phyloP scores from a whole-genome alignment of 768 basidiomycete genomes.

The Cantharellus anzutake region DNA sequence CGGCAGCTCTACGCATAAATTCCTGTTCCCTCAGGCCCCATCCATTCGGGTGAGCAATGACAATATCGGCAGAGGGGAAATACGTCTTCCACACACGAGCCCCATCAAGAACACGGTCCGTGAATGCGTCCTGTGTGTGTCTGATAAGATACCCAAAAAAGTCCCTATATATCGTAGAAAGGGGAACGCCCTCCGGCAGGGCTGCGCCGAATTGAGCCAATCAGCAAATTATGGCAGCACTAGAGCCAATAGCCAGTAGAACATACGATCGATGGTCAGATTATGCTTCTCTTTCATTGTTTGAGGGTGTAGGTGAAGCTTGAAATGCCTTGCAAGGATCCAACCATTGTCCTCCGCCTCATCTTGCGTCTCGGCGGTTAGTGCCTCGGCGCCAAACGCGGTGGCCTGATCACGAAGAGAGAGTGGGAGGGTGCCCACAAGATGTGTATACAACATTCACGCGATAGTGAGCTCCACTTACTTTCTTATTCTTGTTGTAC shows the following conservation, averaged over 20 bases:
- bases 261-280: not conserved
- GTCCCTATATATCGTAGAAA: too few relatives aligned
- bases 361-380: too few relatives aligned
- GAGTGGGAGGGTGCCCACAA: too few relatives aligned
- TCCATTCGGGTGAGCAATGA: slow-evolving; percentile 9
- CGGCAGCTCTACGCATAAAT: slow-evolving; percentile 13
- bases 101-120: not conserved
- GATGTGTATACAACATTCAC: not conserved
- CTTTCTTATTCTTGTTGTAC: not conserved
- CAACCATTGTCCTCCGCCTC: not conserved
- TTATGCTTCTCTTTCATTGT: not conserved
- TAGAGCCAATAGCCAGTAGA: too few relatives aligned
- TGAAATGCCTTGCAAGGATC: slow-evolving; percentile 1
- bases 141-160: too few relatives aligned
- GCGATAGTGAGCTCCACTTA: not conserved
- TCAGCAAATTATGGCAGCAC: not conserved
- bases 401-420: too few relatives aligned
- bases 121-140: slow-evolving; percentile 1
- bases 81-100: not conserved
- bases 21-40: too few relatives aligned
- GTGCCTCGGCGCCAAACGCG: too few relatives aligned
- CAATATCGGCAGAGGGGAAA: not conserved
- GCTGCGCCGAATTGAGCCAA: not conserved
- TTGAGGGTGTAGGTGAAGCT: not conserved
- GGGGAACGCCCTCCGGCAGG: slow-evolving; percentile 8